Base-by-base conservation (phyloP, 225 moss, liverwort and hornwort species). In the Rhytidiadelphus loreus region DNA sequence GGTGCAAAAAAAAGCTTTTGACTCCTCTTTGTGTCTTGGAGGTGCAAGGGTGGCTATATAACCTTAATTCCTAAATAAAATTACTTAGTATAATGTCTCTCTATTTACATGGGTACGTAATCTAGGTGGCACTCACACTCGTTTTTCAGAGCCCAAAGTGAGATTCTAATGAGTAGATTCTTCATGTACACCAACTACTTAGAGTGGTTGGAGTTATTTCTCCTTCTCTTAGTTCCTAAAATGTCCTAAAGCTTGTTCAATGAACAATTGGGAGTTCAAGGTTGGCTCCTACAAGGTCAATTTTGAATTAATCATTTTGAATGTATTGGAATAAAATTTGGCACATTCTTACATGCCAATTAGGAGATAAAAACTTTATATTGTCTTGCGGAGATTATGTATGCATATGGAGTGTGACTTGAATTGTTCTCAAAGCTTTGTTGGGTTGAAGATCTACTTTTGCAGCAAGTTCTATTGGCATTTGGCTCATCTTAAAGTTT, bases 361-460 rank as follows among this genome's bases (percentile, higher is more conserved):
- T 11, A 32, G 4, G 7, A 32, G 7, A 30, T 7, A 74, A 29
- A 46, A 74, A 1, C 48, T 1, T 19, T 74, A 4, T 12, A 48
- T 12, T 48, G 6, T 19, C 1, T 73, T 46, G 30, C 0, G 0
- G 1, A 19, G 12, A 46, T 30, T 46, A 73, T 2, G 0, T 18
- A 46, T 17, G 4, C 11, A 29, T 17, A 29, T 29, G 0, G 0
- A 48, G 3, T 73, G 46, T 46, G 1, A 0, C 30, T 73, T 48
- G 19, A 74, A 74, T 0, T 18, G 0, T 7, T 32, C 0, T 0
- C 0, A 0, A 32, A 75, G 21, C 12, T 21, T 75, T 75, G 50
- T 48, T 32, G 19, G 32, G 2, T 30, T 48, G 32, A 74, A 75
- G 21, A 3, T 50, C 4, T 12, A 33, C 0, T 0, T 50, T 2